Evolutionary conservation across 805 yeast genomes (phyloP).

Genomic region (Cyberlindnera galapagoensis): DNA sequence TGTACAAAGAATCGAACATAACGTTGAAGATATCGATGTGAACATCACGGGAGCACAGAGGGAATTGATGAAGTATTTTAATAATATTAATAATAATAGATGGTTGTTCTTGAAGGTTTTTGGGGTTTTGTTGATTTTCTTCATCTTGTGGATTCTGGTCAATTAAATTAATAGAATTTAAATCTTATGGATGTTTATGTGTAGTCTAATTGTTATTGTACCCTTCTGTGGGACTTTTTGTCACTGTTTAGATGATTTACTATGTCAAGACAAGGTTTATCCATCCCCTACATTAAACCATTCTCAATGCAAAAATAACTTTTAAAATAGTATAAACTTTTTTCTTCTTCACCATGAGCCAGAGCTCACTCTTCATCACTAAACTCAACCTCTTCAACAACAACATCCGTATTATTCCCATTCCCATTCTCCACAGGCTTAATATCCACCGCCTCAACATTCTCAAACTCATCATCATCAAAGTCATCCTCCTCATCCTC

Average conservation of each 20-base stretch:
- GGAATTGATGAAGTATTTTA: slow-evolving; percentile 84
- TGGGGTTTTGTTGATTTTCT: slow-evolving; percentile 75
- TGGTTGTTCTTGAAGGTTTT: slow-evolving; percentile 89
- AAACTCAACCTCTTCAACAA: slow-evolving; percentile 3
- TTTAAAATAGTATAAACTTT: no score
- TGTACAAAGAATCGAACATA: slow-evolving; percentile 90
- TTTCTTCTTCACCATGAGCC: no score
- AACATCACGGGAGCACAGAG: slow-evolving; percentile 93
- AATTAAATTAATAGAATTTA: no score
- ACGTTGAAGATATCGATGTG: slow-evolving; percentile 87
- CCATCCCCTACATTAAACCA: no score
- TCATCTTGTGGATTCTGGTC: slow-evolving; percentile 72
- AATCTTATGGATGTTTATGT: no score
- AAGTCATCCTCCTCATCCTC: slow-evolving; percentile 40
- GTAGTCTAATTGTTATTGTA: no score
- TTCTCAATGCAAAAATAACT: no score
- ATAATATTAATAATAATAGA: slow-evolving; percentile 80
- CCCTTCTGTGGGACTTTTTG: no score
- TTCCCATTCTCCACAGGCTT: slow-evolving; percentile 3
- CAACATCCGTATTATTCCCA: neutral
- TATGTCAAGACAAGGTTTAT: no score
- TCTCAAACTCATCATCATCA: slow-evolving; percentile 61
- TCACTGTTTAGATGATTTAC: no score
- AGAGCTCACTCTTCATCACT: slow-evolving; percentile 1
- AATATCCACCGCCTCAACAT: slow-evolving; percentile 34